Conservation (phyloP, 2,329 filamentous ascomycete genomes). For the Paraphaeosphaeria sporulosa region DNA sequence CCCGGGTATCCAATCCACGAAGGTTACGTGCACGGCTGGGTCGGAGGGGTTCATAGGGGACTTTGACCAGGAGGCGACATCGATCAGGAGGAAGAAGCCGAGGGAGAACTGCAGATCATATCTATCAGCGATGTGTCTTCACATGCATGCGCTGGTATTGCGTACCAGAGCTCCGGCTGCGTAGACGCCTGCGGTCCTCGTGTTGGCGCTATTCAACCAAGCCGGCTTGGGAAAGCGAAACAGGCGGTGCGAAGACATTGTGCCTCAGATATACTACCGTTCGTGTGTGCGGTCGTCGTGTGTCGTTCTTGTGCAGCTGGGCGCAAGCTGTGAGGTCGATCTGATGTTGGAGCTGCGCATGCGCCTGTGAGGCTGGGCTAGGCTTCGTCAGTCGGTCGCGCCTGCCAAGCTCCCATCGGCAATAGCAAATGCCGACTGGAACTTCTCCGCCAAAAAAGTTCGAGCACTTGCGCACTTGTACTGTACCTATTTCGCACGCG, state of each 20-base stretch:
- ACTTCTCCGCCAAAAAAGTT: constrained; percentile 34
- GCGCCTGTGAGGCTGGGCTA: constrained; percentile 42
- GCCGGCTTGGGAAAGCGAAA: constrained; percentile 73
- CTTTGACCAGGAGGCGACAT: constrained; percentile 70
- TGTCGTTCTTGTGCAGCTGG: background rate
- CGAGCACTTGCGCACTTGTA: constrained; percentile 14
- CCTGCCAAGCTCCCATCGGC: constrained; percentile 28
- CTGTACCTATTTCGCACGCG: background rate
- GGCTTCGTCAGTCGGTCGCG: constrained; percentile 18
- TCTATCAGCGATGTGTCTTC: constrained; percentile 12
- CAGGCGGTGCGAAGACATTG: constrained; percentile 62
- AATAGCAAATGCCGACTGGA: constrained; percentile 39
- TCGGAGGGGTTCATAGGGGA: constrained; percentile 67
- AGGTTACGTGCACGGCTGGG: constrained; percentile 66
- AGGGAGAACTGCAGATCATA: constrained; percentile 65
- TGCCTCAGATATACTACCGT: constrained; percentile 12
- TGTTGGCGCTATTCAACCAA: constrained; percentile 71
- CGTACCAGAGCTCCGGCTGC: constrained; percentile 69
- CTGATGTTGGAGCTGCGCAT: constrained; percentile 29
- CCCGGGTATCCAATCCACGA: constrained; percentile 75
- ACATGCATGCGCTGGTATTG: constrained; percentile 10
- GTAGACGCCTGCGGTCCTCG: constrained; percentile 72
- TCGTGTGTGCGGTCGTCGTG: background rate
- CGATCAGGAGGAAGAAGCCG: constrained; percentile 74
- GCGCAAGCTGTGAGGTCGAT: constrained; percentile 16